phyloP scores from a whole-genome alignment of 768 basidiomycete species.

The Hericium erinaceus region DNA sequence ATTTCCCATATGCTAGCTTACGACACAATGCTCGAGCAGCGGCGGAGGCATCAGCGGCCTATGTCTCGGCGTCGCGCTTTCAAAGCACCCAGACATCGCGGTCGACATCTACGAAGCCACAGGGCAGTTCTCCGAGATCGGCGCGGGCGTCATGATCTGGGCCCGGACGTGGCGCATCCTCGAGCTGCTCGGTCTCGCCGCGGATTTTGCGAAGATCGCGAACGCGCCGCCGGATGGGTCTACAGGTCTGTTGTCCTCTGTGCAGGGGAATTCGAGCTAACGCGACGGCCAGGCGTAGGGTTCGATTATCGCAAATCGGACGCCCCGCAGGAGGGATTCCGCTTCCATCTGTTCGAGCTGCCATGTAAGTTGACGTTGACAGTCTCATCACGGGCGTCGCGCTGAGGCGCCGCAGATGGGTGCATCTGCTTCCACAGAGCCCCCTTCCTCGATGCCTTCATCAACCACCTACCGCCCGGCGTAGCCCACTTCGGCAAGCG shows the following conservation, averaged over 20 bases:
- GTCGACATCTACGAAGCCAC: slow-evolving; percentile 27
- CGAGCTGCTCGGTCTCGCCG: slow-evolving; percentile 17
- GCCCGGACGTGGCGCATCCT: slow-evolving; percentile 21
- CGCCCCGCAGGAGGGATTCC: slow-evolving; percentile 26
- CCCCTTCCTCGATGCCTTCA: slow-evolving; percentile 36
- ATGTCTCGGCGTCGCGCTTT: slow-evolving; percentile 21
- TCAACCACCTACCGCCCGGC: slow-evolving; percentile 18
- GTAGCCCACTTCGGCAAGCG: slow-evolving; percentile 24
- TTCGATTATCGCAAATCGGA: slow-evolving; percentile 41
- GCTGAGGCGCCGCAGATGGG: slow-evolving; percentile 10
- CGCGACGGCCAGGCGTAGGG: slow-evolving; percentile 25
- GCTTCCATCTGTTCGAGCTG: slow-evolving; percentile 31
- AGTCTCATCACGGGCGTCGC: background rate
- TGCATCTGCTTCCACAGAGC: slow-evolving; percentile 39
- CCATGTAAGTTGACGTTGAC: slow-evolving; percentile 24
- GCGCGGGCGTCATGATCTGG: slow-evolving; percentile 32
- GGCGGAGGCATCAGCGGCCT: slow-evolving; percentile 27
- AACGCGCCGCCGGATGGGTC: slow-evolving; percentile 16
- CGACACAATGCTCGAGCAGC: slow-evolving; percentile 7
- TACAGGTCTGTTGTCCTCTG: slow-evolving; percentile 7
- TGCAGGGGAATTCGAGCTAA: background rate
- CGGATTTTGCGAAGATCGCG: slow-evolving; percentile 17
- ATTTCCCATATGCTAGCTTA: too few species aligned
- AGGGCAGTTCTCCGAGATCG: slow-evolving; percentile 38
- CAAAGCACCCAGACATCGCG: slow-evolving; percentile 17